Conservation (phyloP, 306 rosid species). For the barrel medic (Medicago truncatula) region MtrunA17r5.0-ANR NC_053046.1:9049001-9049500, state of each 20-base stretch:
- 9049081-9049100: conserved; percentile 9
- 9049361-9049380: conserved; percentile 16
- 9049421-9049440: conserved; percentile 10
- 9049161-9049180: conserved; percentile 7
- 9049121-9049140: conserved; percentile 22
- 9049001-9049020: not conserved
- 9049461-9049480: not conserved
- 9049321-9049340: not conserved
- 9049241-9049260: not conserved
- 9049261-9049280: conserved; percentile 6
- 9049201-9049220: conserved; percentile 10
- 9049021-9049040: conserved; percentile 10
- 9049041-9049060: conserved; percentile 2
- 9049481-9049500: not conserved
- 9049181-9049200: conserved; percentile 10
- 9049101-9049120: conserved; percentile 1
- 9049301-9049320: conserved; percentile 15
- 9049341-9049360: conserved; percentile 8
- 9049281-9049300: conserved; percentile 14
- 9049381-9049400: conserved; percentile 22
- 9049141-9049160: conserved; percentile 23
- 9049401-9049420: conserved; percentile 21
- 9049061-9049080: conserved; percentile 27
- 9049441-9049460: conserved; percentile 22
- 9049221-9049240: not conserved